A percentile compares a stretch with the other conserved stretches of the same genome.
Conservation (phyloP, 108 stramenopile species). For the Skeletonema costatum region DNA sequence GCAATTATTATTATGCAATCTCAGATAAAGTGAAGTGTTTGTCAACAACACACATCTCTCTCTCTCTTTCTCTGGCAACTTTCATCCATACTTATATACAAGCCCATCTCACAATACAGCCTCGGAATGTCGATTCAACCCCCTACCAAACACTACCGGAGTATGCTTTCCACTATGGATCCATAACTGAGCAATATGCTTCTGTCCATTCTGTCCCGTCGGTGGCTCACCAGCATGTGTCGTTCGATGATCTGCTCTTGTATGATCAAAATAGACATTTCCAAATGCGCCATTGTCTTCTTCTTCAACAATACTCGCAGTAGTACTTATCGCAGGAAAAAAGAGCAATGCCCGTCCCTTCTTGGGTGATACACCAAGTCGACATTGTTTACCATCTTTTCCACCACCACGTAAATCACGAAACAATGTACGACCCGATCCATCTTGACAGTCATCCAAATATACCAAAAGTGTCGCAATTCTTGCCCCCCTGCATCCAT, state of each 20-base stretch:
- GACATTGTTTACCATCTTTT: background rate
- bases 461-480: conserved; percentile 25
- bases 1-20: no score
- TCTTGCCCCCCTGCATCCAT: conserved; percentile 25
- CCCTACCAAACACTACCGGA: conserved; percentile 23
- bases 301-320: no score
- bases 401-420: conserved; percentile 16
- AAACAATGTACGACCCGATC: conserved; percentile 30
- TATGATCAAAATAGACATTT: conserved; percentile 21
- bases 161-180: conserved; percentile 13
- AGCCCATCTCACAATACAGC: no score
- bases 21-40: no score
- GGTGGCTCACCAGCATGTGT: conserved; percentile 28
- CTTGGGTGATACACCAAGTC: conserved; percentile 18
- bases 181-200: conserved; percentile 34
- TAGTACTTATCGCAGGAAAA: conserved; percentile 8
- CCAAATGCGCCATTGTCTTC: conserved; percentile 8
- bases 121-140: conserved; percentile 17
- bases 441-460: conserved; percentile 21
- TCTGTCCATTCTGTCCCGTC: conserved; percentile 4
- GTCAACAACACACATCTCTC: no score
- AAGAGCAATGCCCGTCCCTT: conserved; percentile 32
- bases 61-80: no score
- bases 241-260: conserved; percentile 26
- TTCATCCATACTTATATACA: no score